Percentiles rank a stretch among this genome's conserved stretches.
Evolutionary conservation across 805 yeast species (phyloP).

Genomic region (Yamadazyma laniorum): DNA sequence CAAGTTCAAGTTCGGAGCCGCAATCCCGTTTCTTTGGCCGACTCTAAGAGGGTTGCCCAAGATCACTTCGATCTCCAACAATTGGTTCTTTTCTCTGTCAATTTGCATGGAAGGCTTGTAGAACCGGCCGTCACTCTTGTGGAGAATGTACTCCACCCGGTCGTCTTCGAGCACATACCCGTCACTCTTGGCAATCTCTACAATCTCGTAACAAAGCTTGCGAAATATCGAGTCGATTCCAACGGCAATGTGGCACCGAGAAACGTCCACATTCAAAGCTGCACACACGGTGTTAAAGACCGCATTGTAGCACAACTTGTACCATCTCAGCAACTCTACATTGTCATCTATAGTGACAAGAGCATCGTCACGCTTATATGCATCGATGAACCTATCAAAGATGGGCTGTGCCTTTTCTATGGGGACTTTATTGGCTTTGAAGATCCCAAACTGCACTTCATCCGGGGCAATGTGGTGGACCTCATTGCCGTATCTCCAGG

Average conservation of each 20-base stretch:
- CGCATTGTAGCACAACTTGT: constrained; percentile 36
- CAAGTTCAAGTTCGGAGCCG: constrained; percentile 57
- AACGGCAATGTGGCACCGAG: constrained; percentile 34
- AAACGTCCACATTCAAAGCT: constrained; percentile 32
- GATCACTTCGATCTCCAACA: constrained; percentile 39
- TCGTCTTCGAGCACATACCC: constrained; percentile 54
- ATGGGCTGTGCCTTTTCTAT: constrained; percentile 12
- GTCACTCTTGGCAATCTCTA: constrained; percentile 65
- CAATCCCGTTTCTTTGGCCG: constrained; percentile 37
- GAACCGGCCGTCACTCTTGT: constrained; percentile 45
- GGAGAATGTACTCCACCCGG: constrained; percentile 49
- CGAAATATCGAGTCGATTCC: constrained; percentile 29
- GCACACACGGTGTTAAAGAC: constrained; percentile 36
- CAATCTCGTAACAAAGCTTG: constrained; percentile 70
- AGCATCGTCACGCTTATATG: constrained; percentile 26
- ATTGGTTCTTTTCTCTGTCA: constrained; percentile 35
- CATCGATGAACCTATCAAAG: constrained; percentile 22
- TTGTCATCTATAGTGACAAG: constrained; percentile 25
- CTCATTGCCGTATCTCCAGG: constrained; percentile 27
- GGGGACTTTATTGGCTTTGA: constrained; percentile 15
- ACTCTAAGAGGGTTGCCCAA: constrained; percentile 39
- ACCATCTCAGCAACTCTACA: constrained; percentile 37
- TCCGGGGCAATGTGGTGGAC: constrained; percentile 22
- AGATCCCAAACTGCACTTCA: constrained; percentile 22
- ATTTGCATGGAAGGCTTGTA: constrained; percentile 43